Base-by-base conservation (phyloP, 1,139 yeast genomes). In the Geotrichum reessii region DNA sequence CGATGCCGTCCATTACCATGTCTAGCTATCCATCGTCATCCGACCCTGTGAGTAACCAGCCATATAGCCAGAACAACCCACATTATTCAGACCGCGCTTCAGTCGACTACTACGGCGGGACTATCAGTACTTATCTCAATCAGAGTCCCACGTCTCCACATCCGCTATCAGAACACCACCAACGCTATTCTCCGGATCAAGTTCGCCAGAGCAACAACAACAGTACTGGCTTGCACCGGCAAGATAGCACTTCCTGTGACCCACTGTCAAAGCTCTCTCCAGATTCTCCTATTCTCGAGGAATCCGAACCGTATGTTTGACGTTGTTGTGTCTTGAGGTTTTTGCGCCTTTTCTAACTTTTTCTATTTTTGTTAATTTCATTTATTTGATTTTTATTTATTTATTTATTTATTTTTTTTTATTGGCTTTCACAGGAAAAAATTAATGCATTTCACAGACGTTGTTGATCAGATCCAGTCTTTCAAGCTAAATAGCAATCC, bases 101-200 rank as follows among this genome's bases (percentile, higher is more conserved):
- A 42, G 54, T 50, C 40, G 58, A 55, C 46, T 55, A 55, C 47
- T 55, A 55, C 17, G 54, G 47, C 22, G 58, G 50, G 9, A 53
- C 58, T 14, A 55, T 55, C 27, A 48, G 25, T 28, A 55, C 42
- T 37, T 55, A 55, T 47, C 50, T 50, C 46, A 19, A 47, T 4
- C 50, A 47, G 31, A 47, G 28, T n/a, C 44, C 44, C 8, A 17
- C 11, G 44, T 37, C 44, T 14, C 44, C 44, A 17, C 19, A 14
- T n/a, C 44, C 44, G 8, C 44, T 12, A 19, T 9, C 44, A 8
- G 44, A 37, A 17, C 44, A 37, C 44, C 17, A 37, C 44, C 44
- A 37, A 19, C 19, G 1, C 6, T 37, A 37, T 37, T 37, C 44
- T n/a, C 44, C 44, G 17, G 44, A 37, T 17, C 44, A 37, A 17